Base-by-base conservation (phyloP, 371 early-diverging fungal species). In the Dinochytrium kinnereticum region DNA sequence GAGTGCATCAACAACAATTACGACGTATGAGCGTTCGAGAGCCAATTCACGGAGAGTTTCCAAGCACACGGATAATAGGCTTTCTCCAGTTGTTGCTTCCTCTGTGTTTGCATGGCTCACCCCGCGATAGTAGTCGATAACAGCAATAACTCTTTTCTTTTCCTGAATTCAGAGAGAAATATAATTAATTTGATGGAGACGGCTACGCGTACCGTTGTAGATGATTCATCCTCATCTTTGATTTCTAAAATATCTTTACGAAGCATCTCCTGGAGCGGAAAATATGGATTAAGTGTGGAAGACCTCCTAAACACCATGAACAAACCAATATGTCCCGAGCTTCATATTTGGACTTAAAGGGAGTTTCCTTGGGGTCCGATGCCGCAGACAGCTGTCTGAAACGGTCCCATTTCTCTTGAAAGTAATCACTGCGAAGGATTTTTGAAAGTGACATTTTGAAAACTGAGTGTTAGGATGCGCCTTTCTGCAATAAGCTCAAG, bases 71-170 rank as follows among this genome's bases (percentile, higher is more conserved):
- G 57, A 57, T 31, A 57, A 31, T 5, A 57, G 57, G 15, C 31
- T 57, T 31, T 57, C 57, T n/a, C 57, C 57, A 5, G 57, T 24
- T 31, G 57, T 57, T 24, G 31, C 26, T 57, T 57, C 57, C 57
- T 57, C 57, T 31, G 57, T 57, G 57, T 57, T 57, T n/a, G 31
- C 24, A n/a, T 26, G n/a, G 57, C 24, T 57, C 13, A 57, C 13
- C 7, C 57, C 57, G 5, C n/a, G 31, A 24, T 57, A 31, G 24
- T 57, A 57, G 57, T 57, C 57, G 57, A 57, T 5, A 24, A 57
- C 26, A n/a, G 57, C 57, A 5, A 57, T 7, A 7, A 57, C 5
- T 24, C 13, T n/a, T 5, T 13, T n/a, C 57, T 24, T 57, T 13
- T 57, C 57, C 44, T 44, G 44, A 13, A 44, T 44, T 44, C 44